Conservation (phyloP, 345 rosid species). For the Bruguiera sexangula region DNA sequence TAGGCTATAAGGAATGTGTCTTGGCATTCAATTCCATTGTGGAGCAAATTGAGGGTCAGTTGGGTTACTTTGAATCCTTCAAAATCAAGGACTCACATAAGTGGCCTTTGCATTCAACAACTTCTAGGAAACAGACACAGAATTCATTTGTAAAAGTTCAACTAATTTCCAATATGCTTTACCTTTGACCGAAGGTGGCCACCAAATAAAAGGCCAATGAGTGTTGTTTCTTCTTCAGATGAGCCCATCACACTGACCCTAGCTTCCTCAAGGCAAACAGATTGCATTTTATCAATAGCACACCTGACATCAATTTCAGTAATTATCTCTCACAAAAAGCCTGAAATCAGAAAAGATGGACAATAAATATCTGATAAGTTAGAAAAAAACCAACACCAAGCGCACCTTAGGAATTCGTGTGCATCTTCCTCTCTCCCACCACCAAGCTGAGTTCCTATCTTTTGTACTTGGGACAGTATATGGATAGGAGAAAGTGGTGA, state of each 20-base stretch:
- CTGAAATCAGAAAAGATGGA: slow-evolving; percentile 7
- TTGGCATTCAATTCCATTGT: too few species aligned
- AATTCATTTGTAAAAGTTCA: neutral
- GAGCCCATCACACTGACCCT: slow-evolving; percentile 36
- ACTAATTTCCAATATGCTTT: slow-evolving; percentile 4
- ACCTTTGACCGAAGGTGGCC: slow-evolving; percentile 98
- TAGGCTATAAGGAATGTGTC: neutral
- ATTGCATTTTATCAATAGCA: slow-evolving; percentile 88
- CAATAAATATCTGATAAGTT: neutral
- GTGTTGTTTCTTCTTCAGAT: slow-evolving; percentile 70
- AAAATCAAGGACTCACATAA: too few species aligned
- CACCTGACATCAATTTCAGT: slow-evolving; percentile 47
- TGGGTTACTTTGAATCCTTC: too few species aligned
- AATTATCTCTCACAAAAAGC: slow-evolving; percentile 8
- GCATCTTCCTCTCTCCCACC: slow-evolving; percentile 97
- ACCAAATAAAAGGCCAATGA: slow-evolving; percentile 87
- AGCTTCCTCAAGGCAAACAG: slow-evolving; percentile 71
- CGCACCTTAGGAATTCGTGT: slow-evolving; percentile 92
- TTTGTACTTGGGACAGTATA: slow-evolving; percentile 65
- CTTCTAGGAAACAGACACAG: neutral
- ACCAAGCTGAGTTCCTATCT: slow-evolving; percentile 69
- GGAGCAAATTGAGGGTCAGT: too few species aligned
- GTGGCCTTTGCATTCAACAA: too few species aligned
- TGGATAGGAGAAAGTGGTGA: slow-evolving; percentile 67
- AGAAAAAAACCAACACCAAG: neutral